Percentiles rank a stretch among this genome's conserved stretches.
Evolutionary conservation across 2,329 filamentous ascomycete genomes (phyloP).

Genomic region (Microcyclospora tardicrescens): DNA sequence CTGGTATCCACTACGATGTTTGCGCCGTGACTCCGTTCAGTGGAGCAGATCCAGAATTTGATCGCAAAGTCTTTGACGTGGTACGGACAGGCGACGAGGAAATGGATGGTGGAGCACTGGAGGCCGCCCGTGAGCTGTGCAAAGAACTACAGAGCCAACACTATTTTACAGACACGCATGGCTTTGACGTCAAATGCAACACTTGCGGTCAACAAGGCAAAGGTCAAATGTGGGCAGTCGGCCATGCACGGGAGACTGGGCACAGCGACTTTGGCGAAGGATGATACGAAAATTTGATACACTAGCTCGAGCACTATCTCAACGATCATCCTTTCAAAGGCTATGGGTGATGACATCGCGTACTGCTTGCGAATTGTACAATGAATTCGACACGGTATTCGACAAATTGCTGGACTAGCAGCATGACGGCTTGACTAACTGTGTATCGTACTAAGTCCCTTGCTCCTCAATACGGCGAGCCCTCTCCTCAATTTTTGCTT

Average conservation of each 20-base stretch:
- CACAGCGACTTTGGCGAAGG: slow-evolving; percentile 44
- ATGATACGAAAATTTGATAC: neutral
- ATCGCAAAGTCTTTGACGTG: slow-evolving; percentile 61
- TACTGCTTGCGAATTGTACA: too few relatives aligned
- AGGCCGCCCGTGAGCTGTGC: slow-evolving; percentile 45
- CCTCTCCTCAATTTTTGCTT: slow-evolving; percentile 29
- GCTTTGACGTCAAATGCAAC: slow-evolving; percentile 68
- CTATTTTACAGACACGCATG: slow-evolving; percentile 81
- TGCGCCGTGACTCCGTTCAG: slow-evolving; percentile 60
- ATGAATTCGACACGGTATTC: too few relatives aligned
- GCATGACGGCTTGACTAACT: too few relatives aligned
- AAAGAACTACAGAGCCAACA: slow-evolving; percentile 53
- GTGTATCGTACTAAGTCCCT: too few relatives aligned
- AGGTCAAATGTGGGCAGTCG: slow-evolving; percentile 49
- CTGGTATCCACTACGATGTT: slow-evolving; percentile 86
- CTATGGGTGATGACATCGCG: too few relatives aligned
- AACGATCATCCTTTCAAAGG: too few relatives aligned
- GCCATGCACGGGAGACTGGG: slow-evolving; percentile 49
- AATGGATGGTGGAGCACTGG: slow-evolving; percentile 40
- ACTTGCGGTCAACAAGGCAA: slow-evolving; percentile 55
- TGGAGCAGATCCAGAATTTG: slow-evolving; percentile 55
- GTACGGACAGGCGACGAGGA: slow-evolving; percentile 22
- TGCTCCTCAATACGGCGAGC: too few relatives aligned
- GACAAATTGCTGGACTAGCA: too few relatives aligned
- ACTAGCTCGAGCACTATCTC: too few relatives aligned